These are phyloP conservation scores for Pistacia vera DNA, from an alignment of 345 rosid genomes.

Conservation along the genomic window DNA sequence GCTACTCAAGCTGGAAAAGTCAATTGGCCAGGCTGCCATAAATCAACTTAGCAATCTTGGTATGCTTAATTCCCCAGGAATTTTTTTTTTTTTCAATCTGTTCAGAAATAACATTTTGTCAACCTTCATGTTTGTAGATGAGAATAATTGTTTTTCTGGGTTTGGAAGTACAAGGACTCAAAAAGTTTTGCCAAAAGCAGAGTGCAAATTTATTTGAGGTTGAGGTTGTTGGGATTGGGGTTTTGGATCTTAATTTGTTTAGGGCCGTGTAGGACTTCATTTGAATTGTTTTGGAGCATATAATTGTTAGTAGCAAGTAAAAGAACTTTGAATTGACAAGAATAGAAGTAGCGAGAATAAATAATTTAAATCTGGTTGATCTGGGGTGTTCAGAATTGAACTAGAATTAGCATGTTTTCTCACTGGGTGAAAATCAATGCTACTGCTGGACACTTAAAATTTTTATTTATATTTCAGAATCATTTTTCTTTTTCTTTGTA, in stretches of 20 bases:
- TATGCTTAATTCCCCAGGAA: slow-evolving; percentile 25
- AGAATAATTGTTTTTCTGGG: not conserved
- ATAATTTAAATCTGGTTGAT: not conserved
- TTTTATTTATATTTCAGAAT: not conserved
- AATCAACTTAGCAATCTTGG: slow-evolving; percentile 95
- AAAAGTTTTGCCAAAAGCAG: not conserved
- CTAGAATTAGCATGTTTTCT: not conserved
- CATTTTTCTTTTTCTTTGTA: not conserved
- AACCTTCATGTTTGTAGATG: not conserved
- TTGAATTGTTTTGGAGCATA: not conserved
- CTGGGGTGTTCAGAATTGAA: not conserved
- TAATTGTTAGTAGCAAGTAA: not conserved
- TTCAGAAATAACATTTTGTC: not conserved
- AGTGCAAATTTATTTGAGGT: not conserved
- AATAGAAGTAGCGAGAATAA: not conserved
- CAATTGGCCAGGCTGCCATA: slow-evolving; percentile 77
- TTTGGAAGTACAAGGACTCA: not conserved
- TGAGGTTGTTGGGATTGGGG: not conserved
- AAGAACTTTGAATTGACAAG: not conserved
- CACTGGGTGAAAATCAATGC: slow-evolving; percentile 2
- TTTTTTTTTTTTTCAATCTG: not conserved
- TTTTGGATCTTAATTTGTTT: not conserved
- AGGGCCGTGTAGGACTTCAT: not conserved
- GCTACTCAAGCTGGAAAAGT: slow-evolving; percentile 78
- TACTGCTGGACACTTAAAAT: not conserved